phyloP scores from a whole-genome alignment of 257 asterid genomes.

The Avicennia marina region DNA sequence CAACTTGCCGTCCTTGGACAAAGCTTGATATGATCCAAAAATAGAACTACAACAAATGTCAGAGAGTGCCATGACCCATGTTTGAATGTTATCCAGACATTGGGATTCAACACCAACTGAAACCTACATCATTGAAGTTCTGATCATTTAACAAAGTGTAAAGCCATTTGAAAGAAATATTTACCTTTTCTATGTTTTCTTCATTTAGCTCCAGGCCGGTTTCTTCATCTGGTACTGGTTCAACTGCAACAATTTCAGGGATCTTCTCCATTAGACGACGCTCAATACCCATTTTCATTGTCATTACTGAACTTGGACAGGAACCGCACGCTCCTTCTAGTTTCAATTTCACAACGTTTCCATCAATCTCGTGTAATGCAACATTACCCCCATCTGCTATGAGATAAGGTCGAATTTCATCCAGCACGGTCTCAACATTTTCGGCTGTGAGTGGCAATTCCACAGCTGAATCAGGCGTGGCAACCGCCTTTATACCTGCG shows the following conservation, averaged over 20 bases:
- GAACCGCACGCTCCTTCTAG: constrained; percentile 99
- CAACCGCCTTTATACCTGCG: constrained; percentile 70
- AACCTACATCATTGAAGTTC: background rate
- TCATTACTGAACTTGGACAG: constrained; percentile 79
- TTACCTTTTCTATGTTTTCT: constrained; percentile 93
- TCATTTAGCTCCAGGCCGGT: constrained; percentile 92
- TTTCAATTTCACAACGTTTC: constrained; percentile 80
- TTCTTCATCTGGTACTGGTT: constrained; percentile 88
- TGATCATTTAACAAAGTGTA: constrained; percentile 5
- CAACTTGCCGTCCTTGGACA: too few relatives aligned
- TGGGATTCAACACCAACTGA: too few relatives aligned
- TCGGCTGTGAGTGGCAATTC: constrained; percentile 84
- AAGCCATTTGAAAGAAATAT: constrained; percentile 11
- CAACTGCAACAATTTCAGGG: constrained; percentile 92
- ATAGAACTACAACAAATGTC: too few relatives aligned
- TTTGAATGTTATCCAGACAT: too few relatives aligned
- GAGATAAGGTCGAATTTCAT: constrained; percentile 89
- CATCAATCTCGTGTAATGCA: constrained; percentile 89
- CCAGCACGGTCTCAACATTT: constrained; percentile 85
- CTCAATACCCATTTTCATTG: constrained; percentile 97
- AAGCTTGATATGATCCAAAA: too few relatives aligned
- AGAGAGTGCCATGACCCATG: too few relatives aligned
- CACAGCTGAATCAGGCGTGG: constrained; percentile 58
- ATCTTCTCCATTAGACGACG: constrained; percentile 90
- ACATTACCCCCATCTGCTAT: constrained; percentile 98